These are phyloP conservation scores for Thalassiosira delicatula DNA, from an alignment of 352 stramenopile species.

Conservation along the genomic window DNA sequence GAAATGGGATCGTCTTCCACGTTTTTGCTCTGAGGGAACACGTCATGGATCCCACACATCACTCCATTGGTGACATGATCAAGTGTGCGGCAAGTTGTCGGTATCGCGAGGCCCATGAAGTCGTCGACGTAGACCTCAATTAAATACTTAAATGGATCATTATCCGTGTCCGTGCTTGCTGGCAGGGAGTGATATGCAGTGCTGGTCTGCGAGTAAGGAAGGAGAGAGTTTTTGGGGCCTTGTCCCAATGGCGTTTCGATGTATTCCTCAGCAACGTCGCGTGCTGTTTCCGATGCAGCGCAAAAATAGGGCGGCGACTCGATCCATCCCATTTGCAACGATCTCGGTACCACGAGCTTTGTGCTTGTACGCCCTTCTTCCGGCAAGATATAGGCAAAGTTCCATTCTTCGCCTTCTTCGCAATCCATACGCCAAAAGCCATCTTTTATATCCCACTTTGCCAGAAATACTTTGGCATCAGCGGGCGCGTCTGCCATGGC, in stretches of 20 bases:
- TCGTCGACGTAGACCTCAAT: conserved; percentile 45
- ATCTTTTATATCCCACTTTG: conserved; percentile 41
- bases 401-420: conserved; percentile 28
- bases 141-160: no score
- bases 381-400: conserved; percentile 36
- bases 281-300: conserved; percentile 35
- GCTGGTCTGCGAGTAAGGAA: no score
- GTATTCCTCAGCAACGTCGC: conserved; percentile 36
- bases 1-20: not conserved
- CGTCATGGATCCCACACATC: conserved; percentile 32
- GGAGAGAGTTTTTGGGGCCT: conserved; percentile 18
- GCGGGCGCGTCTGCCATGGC: conserved; percentile 4
- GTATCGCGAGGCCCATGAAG: conserved; percentile 23
- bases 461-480: conserved; percentile 20
- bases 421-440: conserved; percentile 24
- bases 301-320: conserved; percentile 45
- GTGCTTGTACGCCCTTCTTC: not conserved
- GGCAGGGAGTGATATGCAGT: no score
- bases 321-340: conserved; percentile 54
- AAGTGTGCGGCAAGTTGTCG: conserved; percentile 3
- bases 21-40: conserved; percentile 10
- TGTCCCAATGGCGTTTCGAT: conserved; percentile 12
- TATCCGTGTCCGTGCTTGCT: no score
- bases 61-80: conserved; percentile 23
- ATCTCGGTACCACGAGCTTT: conserved; percentile 45